Base-by-base conservation (phyloP, 78 protist genomes). In the Dictyostelium capitatum region DNA sequence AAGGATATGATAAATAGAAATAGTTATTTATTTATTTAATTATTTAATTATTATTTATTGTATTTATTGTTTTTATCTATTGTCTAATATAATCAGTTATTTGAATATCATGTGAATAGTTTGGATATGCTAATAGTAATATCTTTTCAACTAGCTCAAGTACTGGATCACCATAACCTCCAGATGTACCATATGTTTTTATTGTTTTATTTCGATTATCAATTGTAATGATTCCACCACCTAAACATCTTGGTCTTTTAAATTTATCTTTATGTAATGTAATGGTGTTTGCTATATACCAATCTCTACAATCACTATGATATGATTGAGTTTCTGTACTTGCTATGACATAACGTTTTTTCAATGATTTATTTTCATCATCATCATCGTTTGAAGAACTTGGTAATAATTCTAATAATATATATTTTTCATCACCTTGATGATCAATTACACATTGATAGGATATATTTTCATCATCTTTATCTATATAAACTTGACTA, bases 11-110 rank as follows among this genome's bases (percentile, higher is more conserved):
- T n/a, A n/a, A n/a, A n/a, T n/a, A n/a, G n/a, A n/a, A n/a, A 20
- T 57, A 1, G 1, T 57, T n/a, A 15, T 57, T 57, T 57, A 1
- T 57, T 59, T 25, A 6, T 9, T 59, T 64, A 3, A 10, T 64
- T 11, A 25, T 64, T 17, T 10, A 17, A 37, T 70, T 41, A 50
- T 11, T 74, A 74, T n/a, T 37, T 11, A 25, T 48, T 43, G 48
- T 74, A 62, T 74, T 74, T n/a, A n/a, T 75, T 48, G 81, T 46
- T 75, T 75, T 75, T 19, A 74, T 41, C 0, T 23, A 51, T 20
- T 72, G 82, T 73, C 92, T 72, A 51, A 85, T 30, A 65, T 85
- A 75, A 32, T 50, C 10, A 5, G 92, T 85, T 14, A 85, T 85
- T 64, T 25, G 47, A 28, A 85, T 65, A 73, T 85, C 81, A 14